Base-by-base conservation (phyloP, 2,329 filamentous ascomycete genomes). In the Botrytis deweyae region DNA sequence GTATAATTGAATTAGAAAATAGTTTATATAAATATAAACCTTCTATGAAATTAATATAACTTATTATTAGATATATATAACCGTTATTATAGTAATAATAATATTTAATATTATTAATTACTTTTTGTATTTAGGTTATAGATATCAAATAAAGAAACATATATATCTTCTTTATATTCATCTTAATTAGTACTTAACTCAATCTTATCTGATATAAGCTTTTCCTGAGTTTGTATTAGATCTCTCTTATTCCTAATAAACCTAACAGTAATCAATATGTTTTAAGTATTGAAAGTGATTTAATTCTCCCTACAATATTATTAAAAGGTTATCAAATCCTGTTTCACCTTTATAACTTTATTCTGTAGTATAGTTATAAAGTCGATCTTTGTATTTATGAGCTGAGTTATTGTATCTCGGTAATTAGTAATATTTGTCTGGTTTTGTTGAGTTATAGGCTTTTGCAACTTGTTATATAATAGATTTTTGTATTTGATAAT, bases 101-200 rank as follows among this genome's bases (percentile, higher is more conserved):
- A n/a, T n/a, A n/a, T n/a, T n/a, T 64, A 29, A 44, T 44, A 9
- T 64, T 12, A 44, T 64, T 44, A 64, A 38, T 44, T 16, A 64
- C 14, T 64, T 7, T n/a, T 64, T 4, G 22, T 22, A 7, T 40
- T 14, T 44, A 10, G 36, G 4, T 29, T 40, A 3, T 44, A 38
- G 7, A 1, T 42, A 18, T 5, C 16, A n/a, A 8, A 16, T 20
- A 29, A 29, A 29, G n/a, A 20, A 42, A 42, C n/a, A 22, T 29
- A n/a, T 8, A 64, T 61, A 61, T 38, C 62, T 64, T 64, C 62
- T 5, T 64, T 22, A 22, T 64, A 64, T 64, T 42, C 62, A 44
- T n/a, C 22, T 44, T 64, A 1, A 14, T 64, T 38, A 22, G 18
- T 12, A 38, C 38, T 64, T 12, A 64, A 25, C 1, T 64, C 38